Percentiles rank a stretch among this genome's conserved stretches.
Conservation (phyloP, 2,329 filamentous ascomycete genomes). For the Fusarium albidum region DNA sequence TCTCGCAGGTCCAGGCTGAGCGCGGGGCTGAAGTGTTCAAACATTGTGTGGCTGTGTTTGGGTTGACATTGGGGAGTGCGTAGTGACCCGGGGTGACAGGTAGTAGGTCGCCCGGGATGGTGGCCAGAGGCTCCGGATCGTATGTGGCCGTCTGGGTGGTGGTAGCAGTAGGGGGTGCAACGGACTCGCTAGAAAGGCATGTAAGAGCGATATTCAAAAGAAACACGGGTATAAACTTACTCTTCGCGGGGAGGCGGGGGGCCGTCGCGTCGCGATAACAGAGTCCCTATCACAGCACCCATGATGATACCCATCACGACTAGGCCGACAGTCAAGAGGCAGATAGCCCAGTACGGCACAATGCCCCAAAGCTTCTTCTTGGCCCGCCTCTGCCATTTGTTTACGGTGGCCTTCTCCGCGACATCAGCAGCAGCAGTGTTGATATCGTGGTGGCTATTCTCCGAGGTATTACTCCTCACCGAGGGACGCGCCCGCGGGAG, state of each 20-base stretch:
- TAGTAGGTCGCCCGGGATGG: constrained; percentile 59
- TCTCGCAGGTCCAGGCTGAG: constrained; percentile 70
- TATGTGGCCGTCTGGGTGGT: constrained; percentile 42
- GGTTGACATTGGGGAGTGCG: constrained; percentile 61
- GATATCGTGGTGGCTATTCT: constrained; percentile 62
- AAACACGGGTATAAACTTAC: constrained; percentile 15
- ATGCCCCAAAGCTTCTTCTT: constrained; percentile 65
- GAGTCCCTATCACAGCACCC: constrained; percentile 63
- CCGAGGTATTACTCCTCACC: constrained; percentile 57
- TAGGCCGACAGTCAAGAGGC: constrained; percentile 56
- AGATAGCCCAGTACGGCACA: constrained; percentile 69
- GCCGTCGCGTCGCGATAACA: constrained; percentile 43
- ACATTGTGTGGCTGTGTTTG: constrained; percentile 62
- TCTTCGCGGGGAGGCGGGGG: constrained; percentile 9
- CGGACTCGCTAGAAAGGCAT: constrained; percentile 25
- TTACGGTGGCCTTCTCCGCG: constrained; percentile 57
- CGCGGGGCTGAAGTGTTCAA: constrained; percentile 62
- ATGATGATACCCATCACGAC: constrained; percentile 64
- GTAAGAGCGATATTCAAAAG: constrained; percentile 9
- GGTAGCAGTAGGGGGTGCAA: constrained; percentile 39
- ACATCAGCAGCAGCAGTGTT: constrained; percentile 57
- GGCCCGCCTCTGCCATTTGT: constrained; percentile 63
- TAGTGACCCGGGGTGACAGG: constrained; percentile 64
- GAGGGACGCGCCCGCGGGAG: constrained; percentile 61
- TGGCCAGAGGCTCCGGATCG: constrained; percentile 60